Evolutionary conservation across 805 yeast genomes (phyloP), one percentile per base, ranked within the genome.

Genomic region (Pichia kluyveri): DNA sequence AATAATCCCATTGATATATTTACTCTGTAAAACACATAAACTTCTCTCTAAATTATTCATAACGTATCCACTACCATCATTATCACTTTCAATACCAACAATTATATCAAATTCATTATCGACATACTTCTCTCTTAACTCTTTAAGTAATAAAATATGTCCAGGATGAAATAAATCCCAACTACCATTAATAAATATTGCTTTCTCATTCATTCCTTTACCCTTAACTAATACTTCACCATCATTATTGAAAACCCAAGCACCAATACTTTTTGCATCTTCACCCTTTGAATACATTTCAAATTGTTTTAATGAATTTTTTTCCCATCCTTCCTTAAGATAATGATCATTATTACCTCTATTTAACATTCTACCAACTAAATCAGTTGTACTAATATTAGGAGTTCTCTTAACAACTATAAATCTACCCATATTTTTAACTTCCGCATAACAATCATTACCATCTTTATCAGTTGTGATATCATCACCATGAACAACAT

Each of bases 401-500:
- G 89, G 91, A 0, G 99, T 93, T 55, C 99, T 73, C 65, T 86
- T 89, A 41, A 93, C 98, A n/a, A 87, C 88, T 19, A 82, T 75
- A 62, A 91, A 86, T 55, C 91, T 69, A n/a, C 95, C 96, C 60
- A 79, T 66, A 46, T 86, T 87, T 62, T 91, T 90, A 55, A 90
- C 86, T 27, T 64, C 73, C 49, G 84, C 83, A 67, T 93, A 93
- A 59, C 97, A 88, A 67, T 93, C 99, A 48, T 86, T 82, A 2
- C 99, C 99, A 60, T 87, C 75, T 15, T 96, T 96, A 66, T 93
- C 98, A 2, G 97, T 86, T 27, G 97, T 93, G 55, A 93, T 88
- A 61, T 93, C 99, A 66, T 93, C 99, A 8, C 99, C 99, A 65
- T 93, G 99, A 11, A 93, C 96, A n/a, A 93, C 99, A 62, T 82